Evolutionary conservation across 2,329 filamentous ascomycete species (phyloP).

Genomic region (Colletotrichum echinochloae): DNA sequence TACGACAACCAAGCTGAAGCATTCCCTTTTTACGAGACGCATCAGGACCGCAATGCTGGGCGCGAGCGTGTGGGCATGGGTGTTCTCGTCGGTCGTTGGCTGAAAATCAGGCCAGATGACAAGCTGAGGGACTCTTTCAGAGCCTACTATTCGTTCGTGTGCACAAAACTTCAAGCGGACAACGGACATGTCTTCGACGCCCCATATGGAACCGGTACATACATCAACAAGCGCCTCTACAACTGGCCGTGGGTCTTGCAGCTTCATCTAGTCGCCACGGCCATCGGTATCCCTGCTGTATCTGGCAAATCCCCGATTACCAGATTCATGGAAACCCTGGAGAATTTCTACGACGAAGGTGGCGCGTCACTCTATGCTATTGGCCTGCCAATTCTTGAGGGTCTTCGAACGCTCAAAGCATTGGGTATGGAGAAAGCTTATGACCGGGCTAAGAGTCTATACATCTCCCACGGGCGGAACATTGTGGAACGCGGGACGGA

Average conservation of each 20-base stretch:
- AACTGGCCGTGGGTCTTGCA: slow-evolving; percentile 39
- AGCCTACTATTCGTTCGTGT: slow-evolving; percentile 32
- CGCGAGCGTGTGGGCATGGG: slow-evolving; percentile 38
- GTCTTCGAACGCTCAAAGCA: slow-evolving; percentile 10
- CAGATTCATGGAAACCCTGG: slow-evolving; percentile 32
- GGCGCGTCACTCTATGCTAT: slow-evolving; percentile 36
- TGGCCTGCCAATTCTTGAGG: slow-evolving; percentile 29
- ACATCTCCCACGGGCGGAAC: slow-evolving; percentile 15
- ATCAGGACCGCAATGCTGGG: slow-evolving; percentile 34
- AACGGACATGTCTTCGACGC: slow-evolving; percentile 30
- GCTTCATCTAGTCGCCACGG: slow-evolving; percentile 28
- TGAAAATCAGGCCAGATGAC: slow-evolving; percentile 9
- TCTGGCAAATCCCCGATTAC: slow-evolving; percentile 12
- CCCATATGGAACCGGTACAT: slow-evolving; percentile 6
- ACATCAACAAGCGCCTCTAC: slow-evolving; percentile 27
- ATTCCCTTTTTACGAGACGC: slow-evolving; percentile 25
- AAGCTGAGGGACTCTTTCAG: slow-evolving; percentile 14
- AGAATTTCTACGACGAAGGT: slow-evolving; percentile 32
- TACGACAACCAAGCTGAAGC: slow-evolving; percentile 38
- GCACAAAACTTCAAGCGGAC: slow-evolving; percentile 31
- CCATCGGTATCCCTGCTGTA: slow-evolving; percentile 21
- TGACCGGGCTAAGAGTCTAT: neutral
- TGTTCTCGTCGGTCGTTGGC: slow-evolving; percentile 33
- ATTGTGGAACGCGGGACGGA: slow-evolving; percentile 15
- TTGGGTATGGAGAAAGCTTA: neutral